A percentile compares a stretch with the other conserved stretches of the same genome.
Conservation (phyloP, 2,329 filamentous ascomycete genomes). For the Plenodomus biglobosus region DNA sequence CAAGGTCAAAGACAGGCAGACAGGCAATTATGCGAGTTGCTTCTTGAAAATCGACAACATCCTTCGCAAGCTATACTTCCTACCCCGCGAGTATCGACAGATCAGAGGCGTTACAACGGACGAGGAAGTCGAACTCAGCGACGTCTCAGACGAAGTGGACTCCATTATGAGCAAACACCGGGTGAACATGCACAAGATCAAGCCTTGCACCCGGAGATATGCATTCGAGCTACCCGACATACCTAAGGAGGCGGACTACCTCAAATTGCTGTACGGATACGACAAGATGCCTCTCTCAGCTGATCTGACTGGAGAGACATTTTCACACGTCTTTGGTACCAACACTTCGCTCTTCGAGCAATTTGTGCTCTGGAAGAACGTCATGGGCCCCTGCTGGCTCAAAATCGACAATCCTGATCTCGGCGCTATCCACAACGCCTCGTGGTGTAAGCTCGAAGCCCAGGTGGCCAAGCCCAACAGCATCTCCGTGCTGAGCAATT, state of each 20-base stretch:
- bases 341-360: constrained; percentile 96
- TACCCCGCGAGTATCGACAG: constrained; percentile 70
- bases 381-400: constrained; percentile 98
- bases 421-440: constrained; percentile 81
- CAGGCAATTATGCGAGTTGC: constrained; percentile 77
- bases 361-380: constrained; percentile 97
- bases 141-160: constrained; percentile 90
- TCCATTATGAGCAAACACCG: constrained; percentile 82
- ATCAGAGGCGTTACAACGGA: constrained; percentile 66
- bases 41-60: constrained; percentile 97
- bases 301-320: constrained; percentile 78
- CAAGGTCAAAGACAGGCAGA: constrained; percentile 89
- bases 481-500: constrained; percentile 71
- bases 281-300: constrained; percentile 74
- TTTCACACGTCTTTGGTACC: constrained; percentile 89
- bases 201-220: constrained; percentile 85
- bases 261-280: constrained; percentile 96
- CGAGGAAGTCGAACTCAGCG: constrained; percentile 80
- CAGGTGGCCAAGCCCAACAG: constrained; percentile 75
- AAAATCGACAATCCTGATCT: constrained; percentile 87
- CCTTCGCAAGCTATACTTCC: constrained; percentile 85
- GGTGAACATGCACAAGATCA: constrained; percentile 91
- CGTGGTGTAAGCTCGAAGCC: constrained; percentile 95
- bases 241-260: constrained; percentile 84
- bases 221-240: constrained; percentile 89